Percentiles rank a stretch among this genome's conserved stretches.
Evolutionary conservation across 441 rosid genomes (phyloP).

Genomic region (Monsonia emarginata): DNA sequence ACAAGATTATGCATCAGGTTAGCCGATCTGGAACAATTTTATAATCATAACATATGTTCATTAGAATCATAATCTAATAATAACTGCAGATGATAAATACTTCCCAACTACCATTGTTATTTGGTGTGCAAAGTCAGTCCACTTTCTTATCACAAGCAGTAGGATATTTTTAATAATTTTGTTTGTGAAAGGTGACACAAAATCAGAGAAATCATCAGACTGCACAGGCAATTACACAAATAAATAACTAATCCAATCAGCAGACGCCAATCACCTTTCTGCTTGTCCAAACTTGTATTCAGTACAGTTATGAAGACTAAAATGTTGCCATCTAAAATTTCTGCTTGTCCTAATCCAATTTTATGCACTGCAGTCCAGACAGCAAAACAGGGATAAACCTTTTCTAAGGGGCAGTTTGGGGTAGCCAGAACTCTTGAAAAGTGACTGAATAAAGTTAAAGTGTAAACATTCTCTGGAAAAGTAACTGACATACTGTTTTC

Average conservation of each 20-base stretch:
- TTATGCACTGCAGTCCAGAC: not conserved
- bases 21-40: not conserved
- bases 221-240: not conserved
- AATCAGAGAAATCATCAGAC: not conserved
- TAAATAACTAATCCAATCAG: not conserved
- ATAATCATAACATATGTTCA: not conserved
- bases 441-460: not conserved
- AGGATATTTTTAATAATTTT: not conserved
- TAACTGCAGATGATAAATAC: not conserved
- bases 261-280: not conserved
- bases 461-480: not conserved
- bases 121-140: no score
- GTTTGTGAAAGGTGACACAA: not conserved
- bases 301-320: not conserved
- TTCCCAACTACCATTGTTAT: not conserved
- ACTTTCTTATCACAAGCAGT: not conserved
- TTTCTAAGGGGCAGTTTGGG: not conserved
- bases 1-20: not conserved
- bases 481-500: not conserved
- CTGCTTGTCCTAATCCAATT: not conserved
- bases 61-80: not conserved
- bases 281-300: not conserved
- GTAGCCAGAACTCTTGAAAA: not conserved
- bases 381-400: not conserved
- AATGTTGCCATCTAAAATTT: not conserved